Evolutionary conservation across 2,329 filamentous ascomycete genomes (phyloP).

Genomic region (Kalmusia sp.): DNA sequence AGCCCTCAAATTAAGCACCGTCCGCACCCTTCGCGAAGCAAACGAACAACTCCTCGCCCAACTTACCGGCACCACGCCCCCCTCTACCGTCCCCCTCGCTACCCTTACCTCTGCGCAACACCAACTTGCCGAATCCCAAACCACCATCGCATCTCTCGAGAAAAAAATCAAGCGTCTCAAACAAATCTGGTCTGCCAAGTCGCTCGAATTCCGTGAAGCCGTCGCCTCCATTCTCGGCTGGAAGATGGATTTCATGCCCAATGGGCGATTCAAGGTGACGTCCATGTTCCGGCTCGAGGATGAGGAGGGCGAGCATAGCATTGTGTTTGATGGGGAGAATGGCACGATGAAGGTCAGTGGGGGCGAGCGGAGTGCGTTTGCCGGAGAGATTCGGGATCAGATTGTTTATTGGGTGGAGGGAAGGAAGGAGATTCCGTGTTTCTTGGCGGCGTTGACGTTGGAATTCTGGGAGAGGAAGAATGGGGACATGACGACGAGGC

Average conservation of each 20-base stretch:
- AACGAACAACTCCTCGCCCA: slow-evolving; percentile 83
- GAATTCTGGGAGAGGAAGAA: slow-evolving; percentile 83
- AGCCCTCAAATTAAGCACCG: slow-evolving; percentile 80
- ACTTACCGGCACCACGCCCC: slow-evolving; percentile 58
- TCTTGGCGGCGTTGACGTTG: slow-evolving; percentile 86
- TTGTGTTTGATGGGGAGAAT: slow-evolving; percentile 88
- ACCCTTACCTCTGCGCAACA: slow-evolving; percentile 78
- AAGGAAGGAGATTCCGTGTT: slow-evolving; percentile 90
- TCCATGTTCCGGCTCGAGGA: slow-evolving; percentile 78
- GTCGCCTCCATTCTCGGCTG: slow-evolving; percentile 92
- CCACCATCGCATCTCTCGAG: slow-evolving; percentile 67
- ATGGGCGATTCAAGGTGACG: slow-evolving; percentile 92
- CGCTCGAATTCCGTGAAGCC: slow-evolving; percentile 92
- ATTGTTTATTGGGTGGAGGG: slow-evolving; percentile 97
- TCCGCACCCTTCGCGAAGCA: slow-evolving; percentile 79
- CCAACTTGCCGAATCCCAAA: slow-evolving; percentile 68
- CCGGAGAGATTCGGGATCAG: slow-evolving; percentile 80
- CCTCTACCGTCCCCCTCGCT: slow-evolving; percentile 73
- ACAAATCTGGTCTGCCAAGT: slow-evolving; percentile 91
- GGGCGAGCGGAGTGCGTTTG: slow-evolving; percentile 86
- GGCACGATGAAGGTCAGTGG: slow-evolving; percentile 98
- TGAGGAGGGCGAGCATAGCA: slow-evolving; percentile 65
- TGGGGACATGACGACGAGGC: slow-evolving; percentile 21
- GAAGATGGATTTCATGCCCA: slow-evolving; percentile 96
- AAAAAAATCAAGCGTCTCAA: slow-evolving; percentile 87